Conservation (phyloP, 1,139 yeast genomes). For the Petasospora fabianii region DNA sequence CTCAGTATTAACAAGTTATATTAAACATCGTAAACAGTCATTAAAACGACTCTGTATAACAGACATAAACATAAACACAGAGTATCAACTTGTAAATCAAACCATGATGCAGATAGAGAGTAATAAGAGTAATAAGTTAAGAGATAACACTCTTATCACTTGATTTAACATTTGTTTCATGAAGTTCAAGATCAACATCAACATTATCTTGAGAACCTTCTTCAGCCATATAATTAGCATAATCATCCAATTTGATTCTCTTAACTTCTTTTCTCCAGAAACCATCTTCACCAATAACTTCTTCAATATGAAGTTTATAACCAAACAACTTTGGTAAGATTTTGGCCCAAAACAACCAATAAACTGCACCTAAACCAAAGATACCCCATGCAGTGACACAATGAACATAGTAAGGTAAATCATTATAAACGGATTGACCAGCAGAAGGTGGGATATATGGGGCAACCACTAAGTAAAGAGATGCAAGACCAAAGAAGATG, state of each 20-base stretch:
- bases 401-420: conserved; percentile 74
- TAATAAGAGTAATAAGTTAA: too few species aligned
- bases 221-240: conserved; percentile 6
- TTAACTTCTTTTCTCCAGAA: conserved; percentile 68
- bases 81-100: too few species aligned
- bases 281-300: conserved; percentile 64
- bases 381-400: conserved; percentile 83
- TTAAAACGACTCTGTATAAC: too few species aligned
- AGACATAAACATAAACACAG: too few species aligned
- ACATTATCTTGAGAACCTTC: background rate
- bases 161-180: too few species aligned
- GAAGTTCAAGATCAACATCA: background rate
- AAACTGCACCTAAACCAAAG: conserved; percentile 64
- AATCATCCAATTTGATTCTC: conserved; percentile 32
- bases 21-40: too few species aligned
- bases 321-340: conserved; percentile 57
- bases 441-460: conserved; percentile 76
- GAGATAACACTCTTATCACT: too few species aligned
- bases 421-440: conserved; percentile 63
- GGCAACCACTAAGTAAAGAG: conserved; percentile 68
- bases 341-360: conserved; percentile 68
- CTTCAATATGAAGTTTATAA: conserved; percentile 55
- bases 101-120: too few species aligned
- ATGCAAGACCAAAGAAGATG: conserved; percentile 61
- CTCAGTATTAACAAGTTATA: too few species aligned